Conservation (phyloP, 2,329 filamentous ascomycete species). For the Helminthosporium solani region DNA sequence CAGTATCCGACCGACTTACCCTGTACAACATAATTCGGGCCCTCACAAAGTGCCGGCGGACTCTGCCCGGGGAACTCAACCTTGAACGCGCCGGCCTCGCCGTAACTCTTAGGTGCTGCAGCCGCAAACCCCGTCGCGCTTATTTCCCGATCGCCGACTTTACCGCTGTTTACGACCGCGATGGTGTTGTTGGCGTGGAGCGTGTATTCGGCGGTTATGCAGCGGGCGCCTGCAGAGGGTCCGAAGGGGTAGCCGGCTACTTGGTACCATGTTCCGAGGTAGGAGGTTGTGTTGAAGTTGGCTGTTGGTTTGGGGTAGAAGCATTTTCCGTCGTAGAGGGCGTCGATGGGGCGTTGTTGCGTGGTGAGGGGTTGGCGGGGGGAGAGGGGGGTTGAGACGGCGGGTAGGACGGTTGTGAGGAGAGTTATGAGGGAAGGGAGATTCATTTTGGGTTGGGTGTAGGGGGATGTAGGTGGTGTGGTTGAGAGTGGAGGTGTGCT, state of each 20-base stretch:
- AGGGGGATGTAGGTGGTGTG: no score
- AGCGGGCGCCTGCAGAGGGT: conserved; percentile 25
- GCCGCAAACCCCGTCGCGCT: conserved; percentile 24
- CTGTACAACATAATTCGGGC: conserved; percentile 36
- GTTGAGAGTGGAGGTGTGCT: no score
- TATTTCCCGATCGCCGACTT: conserved; percentile 14
- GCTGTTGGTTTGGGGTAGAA: conserved; percentile 30
- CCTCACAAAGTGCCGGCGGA: conserved; percentile 15
- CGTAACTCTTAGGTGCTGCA: conserved; percentile 23
- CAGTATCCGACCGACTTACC: conserved; percentile 11
- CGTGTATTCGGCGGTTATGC: conserved; percentile 25
- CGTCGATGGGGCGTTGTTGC: background rate
- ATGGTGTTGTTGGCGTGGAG: conserved; percentile 30
- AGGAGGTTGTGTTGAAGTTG: conserved; percentile 27
- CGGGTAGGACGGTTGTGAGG: background rate
- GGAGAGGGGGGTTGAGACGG: background rate
- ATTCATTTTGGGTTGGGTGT: background rate
- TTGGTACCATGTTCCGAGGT: conserved; percentile 34
- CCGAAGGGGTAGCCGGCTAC: conserved; percentile 34
- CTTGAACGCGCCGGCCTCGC: conserved; percentile 21
- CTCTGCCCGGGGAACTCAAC: conserved; percentile 26
- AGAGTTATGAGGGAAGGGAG: background rate
- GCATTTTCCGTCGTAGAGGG: conserved; percentile 13
- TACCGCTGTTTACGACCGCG: conserved; percentile 25
- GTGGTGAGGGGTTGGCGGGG: background rate